Evolutionary conservation across 2,329 filamentous ascomycete genomes (phyloP).

Genomic region (Sporothrix variecibatus): DNA sequence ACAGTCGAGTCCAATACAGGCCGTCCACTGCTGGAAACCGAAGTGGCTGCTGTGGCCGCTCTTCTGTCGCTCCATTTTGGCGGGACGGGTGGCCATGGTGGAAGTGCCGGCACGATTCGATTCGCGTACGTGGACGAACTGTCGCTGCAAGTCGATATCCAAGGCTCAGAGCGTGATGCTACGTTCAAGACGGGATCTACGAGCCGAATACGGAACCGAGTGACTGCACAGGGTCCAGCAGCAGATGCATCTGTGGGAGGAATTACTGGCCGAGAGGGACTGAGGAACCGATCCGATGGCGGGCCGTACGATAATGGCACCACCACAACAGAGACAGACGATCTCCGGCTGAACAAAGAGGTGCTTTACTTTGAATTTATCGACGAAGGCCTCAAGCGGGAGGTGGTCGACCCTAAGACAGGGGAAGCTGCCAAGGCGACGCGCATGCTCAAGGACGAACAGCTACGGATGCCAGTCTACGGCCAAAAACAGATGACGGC

Average conservation of each 20-base stretch:
- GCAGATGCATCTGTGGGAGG: conserved; percentile 61
- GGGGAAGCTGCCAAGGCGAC: conserved; percentile 70
- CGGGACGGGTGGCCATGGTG: neutral
- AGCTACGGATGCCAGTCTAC: conserved; percentile 87
- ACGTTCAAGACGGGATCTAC: conserved; percentile 61
- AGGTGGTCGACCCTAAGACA: conserved; percentile 71
- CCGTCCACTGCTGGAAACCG: conserved; percentile 67
- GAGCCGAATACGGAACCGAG: conserved; percentile 46
- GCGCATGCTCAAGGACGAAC: conserved; percentile 71
- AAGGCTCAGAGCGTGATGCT: conserved; percentile 66
- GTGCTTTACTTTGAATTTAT: conserved; percentile 90
- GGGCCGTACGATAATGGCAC: conserved; percentile 28
- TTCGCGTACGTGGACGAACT: conserved; percentile 87
- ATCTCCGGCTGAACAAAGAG: conserved; percentile 52
- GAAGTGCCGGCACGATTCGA: conserved; percentile 72
- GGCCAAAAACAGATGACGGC: conserved; percentile 89
- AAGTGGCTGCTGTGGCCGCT: conserved; percentile 79
- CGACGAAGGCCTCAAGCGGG: conserved; percentile 84
- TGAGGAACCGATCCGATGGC: conserved; percentile 34
- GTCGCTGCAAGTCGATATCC: conserved; percentile 76
- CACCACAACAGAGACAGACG: conserved; percentile 30
- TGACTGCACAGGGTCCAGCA: conserved; percentile 47
- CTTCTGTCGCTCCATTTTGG: conserved; percentile 26
- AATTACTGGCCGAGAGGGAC: conserved; percentile 50
- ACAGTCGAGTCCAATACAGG: conserved; percentile 84